These are phyloP conservation scores for Suhomyces bokatorum DNA, from an alignment of 1,139 yeast genomes.

Conservation along the genomic window DNA sequence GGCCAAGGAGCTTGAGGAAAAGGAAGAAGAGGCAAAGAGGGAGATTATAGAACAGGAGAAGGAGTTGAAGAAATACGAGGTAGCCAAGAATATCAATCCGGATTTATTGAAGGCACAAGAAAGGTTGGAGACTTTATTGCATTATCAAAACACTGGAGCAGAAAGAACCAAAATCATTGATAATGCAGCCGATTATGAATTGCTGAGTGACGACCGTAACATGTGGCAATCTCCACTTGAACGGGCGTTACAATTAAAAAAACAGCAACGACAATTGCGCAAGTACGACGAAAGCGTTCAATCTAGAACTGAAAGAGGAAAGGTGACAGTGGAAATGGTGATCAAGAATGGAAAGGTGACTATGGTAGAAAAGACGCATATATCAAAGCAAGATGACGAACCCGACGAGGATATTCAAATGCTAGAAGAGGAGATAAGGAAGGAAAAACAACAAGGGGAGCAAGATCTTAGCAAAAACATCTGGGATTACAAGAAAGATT, in stretches of 20 bases:
- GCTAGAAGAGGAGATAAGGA: slow-evolving; percentile 27
- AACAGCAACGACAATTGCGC: slow-evolving; percentile 73
- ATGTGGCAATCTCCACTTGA: slow-evolving; percentile 91
- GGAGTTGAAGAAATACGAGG: slow-evolving; percentile 40
- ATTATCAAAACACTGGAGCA: slow-evolving; percentile 83
- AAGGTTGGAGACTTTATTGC: slow-evolving; percentile 67
- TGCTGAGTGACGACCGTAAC: slow-evolving; percentile 49
- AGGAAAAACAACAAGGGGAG: slow-evolving; percentile 21
- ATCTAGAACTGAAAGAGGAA: slow-evolving; percentile 69
- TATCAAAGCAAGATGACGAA: slow-evolving; percentile 16
- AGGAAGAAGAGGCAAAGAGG: slow-evolving; percentile 32
- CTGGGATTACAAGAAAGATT: slow-evolving; percentile 63
- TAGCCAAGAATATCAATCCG: slow-evolving; percentile 41
- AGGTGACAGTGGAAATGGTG: slow-evolving; percentile 72
- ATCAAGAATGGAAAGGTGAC: slow-evolving; percentile 80
- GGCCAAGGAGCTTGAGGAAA: slow-evolving; percentile 23
- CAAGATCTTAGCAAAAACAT: slow-evolving; percentile 32
- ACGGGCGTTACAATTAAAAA: slow-evolving; percentile 76
- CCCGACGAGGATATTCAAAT: slow-evolving; percentile 29
- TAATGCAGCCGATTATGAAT: slow-evolving; percentile 85
- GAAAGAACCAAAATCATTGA: slow-evolving; percentile 92
- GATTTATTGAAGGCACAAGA: slow-evolving; percentile 69
- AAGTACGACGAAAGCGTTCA: slow-evolving; percentile 60
- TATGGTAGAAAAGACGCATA: slow-evolving; percentile 42
- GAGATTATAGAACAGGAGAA: slow-evolving; percentile 38